phyloP scores from a whole-genome alignment of 768 basidiomycete species.

The Boletus sp. region DNA sequence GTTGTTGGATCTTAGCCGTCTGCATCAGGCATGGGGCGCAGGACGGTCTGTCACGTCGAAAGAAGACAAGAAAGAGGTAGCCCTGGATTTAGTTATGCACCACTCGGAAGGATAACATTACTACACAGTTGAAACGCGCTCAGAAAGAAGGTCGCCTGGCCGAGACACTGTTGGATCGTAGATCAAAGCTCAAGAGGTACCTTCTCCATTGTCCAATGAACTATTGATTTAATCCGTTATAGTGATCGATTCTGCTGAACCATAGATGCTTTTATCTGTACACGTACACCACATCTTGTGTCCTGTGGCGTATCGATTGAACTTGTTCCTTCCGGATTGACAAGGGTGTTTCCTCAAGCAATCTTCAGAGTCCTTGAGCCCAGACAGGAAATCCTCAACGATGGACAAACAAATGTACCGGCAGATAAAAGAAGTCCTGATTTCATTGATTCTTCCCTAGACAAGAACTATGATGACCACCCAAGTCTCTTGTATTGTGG shows the following conservation, averaged over 20 bases:
- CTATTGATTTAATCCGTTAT: conserved; percentile 3
- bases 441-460: no score
- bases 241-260: conserved; percentile 47
- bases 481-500: not conserved
- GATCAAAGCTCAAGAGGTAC: conserved; percentile 81
- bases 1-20: conserved; percentile 42
- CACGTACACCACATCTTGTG: conserved; percentile 8
- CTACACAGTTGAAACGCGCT: conserved; percentile 68
- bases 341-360: conserved; percentile 1
- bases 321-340: conserved; percentile 3
- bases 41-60: conserved; percentile 66
- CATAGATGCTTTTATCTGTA: conserved; percentile 7
- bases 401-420: conserved; percentile 5
- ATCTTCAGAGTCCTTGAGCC: not conserved
- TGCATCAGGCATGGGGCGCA: conserved; percentile 84
- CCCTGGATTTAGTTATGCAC: conserved; percentile 16
- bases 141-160: conserved; percentile 76
- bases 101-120: conserved; percentile 2
- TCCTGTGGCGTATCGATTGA: conserved; percentile 16
- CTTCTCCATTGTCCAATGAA: conserved; percentile 6
- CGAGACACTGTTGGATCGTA: conserved; percentile 74
- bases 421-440: conserved; percentile 1
- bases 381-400: not conserved
- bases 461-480: conserved; percentile 4
- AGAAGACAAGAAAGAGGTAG: conserved; percentile 71